A percentile compares a stretch with the other conserved stretches of the same genome.
Conservation (phyloP, 2,329 filamentous ascomycete species). For the Xylariaceae sp. region DNA sequence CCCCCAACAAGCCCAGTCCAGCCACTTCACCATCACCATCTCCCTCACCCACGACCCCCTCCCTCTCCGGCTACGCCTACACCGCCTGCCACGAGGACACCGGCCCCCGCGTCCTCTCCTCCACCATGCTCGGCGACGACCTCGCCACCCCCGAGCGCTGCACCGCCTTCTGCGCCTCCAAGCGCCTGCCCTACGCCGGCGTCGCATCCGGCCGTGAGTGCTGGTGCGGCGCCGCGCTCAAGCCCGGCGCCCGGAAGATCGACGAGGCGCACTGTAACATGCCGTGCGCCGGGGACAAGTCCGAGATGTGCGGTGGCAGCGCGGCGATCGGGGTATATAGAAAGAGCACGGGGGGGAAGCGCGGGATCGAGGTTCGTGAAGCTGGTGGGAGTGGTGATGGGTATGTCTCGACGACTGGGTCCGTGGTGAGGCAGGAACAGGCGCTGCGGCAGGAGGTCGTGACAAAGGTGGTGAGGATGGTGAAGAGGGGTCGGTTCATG, state of each 20-base stretch:
- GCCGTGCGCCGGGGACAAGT: conserved; percentile 5
- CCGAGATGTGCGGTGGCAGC: conserved; percentile 3
- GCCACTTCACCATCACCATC: background rate
- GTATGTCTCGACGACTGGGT: too few species aligned
- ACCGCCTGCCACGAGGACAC: conserved; percentile 12
- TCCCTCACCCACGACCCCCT: background rate
- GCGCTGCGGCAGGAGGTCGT: background rate
- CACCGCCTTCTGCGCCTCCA: conserved; percentile 11
- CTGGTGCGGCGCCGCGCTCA: conserved; percentile 11
- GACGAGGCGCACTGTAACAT: conserved; percentile 3
- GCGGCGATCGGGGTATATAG: background rate
- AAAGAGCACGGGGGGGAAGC: background rate
- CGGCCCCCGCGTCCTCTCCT: conserved; percentile 7
- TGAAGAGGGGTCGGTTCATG: background rate
- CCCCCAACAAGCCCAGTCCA: background rate
- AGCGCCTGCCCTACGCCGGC: conserved; percentile 10
- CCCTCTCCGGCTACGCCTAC: background rate
- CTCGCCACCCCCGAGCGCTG: conserved; percentile 9
- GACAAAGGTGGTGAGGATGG: background rate
- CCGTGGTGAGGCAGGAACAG: background rate
- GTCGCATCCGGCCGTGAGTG: conserved; percentile 9
- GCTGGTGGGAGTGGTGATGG: background rate
- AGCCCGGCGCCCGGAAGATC: background rate
- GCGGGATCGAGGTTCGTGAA: background rate
- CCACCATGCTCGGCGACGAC: conserved; percentile 4